A percentile compares a stretch with the other conserved stretches of the same genome.
Evolutionary conservation across 177 flowering plant genomes (phyloP).

Genomic region (Telopea speciosissima): DNA sequence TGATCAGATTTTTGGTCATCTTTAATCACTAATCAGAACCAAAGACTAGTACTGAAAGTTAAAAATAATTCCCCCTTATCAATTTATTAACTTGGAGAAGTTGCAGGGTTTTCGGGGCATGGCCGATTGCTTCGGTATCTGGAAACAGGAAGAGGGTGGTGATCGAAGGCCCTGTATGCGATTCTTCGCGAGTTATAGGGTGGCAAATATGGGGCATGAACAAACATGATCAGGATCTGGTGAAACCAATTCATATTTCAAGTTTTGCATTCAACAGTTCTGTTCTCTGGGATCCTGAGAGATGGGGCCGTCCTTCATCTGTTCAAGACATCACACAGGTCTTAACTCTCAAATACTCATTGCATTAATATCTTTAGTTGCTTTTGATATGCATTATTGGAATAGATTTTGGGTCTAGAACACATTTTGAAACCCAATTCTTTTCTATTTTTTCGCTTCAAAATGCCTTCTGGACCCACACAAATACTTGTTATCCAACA

Average conservation of each 20-base stretch:
- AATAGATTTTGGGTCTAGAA: too few relatives aligned
- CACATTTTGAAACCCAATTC: too few relatives aligned
- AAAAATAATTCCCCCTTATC: too few relatives aligned
- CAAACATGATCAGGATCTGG: conserved; percentile 21
- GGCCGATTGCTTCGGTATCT: conserved; percentile 69
- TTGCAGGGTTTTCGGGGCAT: conserved; percentile 77
- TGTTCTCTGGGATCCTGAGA: conserved; percentile 92
- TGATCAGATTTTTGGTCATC: too few relatives aligned
- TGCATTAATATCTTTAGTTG: background rate
- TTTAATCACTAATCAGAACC: too few relatives aligned
- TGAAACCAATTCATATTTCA: conserved; percentile 48
- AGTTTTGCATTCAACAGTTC: conserved; percentile 86
- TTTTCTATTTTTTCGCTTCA: too few relatives aligned
- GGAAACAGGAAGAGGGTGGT: conserved; percentile 53
- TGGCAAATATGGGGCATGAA: conserved; percentile 59
- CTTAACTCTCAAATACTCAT: background rate
- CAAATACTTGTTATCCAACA: too few relatives aligned
- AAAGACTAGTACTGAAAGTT: too few relatives aligned
- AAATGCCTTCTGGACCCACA: too few relatives aligned
- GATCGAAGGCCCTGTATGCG: conserved; percentile 87
- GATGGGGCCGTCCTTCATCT: conserved; percentile 91
- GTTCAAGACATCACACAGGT: conserved; percentile 67
- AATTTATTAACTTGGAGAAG: background rate
- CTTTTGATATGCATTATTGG: too few relatives aligned
- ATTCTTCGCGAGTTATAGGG: conserved; percentile 68